Evolutionary conservation across 306 rosid species (phyloP).

Genomic region (Coriaria nepalensis): DNA sequence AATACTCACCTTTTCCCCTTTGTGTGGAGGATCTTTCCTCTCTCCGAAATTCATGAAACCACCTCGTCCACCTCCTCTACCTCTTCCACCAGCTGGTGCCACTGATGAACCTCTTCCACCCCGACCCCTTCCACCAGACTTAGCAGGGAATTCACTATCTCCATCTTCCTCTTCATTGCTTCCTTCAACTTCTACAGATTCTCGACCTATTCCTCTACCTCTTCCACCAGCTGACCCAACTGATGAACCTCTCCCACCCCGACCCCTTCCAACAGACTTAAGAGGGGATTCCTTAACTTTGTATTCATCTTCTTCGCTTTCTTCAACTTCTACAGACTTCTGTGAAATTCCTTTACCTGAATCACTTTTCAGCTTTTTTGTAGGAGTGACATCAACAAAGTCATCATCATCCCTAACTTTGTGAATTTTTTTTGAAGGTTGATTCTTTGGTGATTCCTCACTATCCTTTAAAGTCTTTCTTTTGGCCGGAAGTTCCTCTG

Average conservation of each 20-base stretch:
- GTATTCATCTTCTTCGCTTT: too few species aligned
- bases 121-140: constrained; percentile 67
- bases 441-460: constrained; percentile 24
- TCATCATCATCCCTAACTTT: constrained; percentile 30
- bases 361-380: constrained; percentile 60
- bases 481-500: constrained; percentile 43
- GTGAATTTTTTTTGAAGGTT: constrained; percentile 28
- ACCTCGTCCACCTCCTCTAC: constrained; percentile 85
- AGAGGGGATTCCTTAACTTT: too few species aligned
- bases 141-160: constrained; percentile 24
- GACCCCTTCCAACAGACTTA: too few species aligned
- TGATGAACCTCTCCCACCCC: too few species aligned
- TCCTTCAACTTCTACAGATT: constrained; percentile 35
- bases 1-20: constrained; percentile 94
- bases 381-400: constrained; percentile 39
- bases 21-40: constrained; percentile 93
- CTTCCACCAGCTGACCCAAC: too few species aligned
- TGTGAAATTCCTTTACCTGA: constrained; percentile 45
- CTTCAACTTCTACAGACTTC: too few species aligned
- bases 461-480: constrained; percentile 41
- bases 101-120: constrained; percentile 64
- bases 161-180: constrained; percentile 45
- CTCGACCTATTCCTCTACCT: too few species aligned
- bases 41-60: constrained; percentile 95
- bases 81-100: constrained; percentile 60